These are phyloP conservation scores for Scleroderma bovista DNA, from an alignment of 768 basidiomycete genomes.

Conservation along the genomic window DNA sequence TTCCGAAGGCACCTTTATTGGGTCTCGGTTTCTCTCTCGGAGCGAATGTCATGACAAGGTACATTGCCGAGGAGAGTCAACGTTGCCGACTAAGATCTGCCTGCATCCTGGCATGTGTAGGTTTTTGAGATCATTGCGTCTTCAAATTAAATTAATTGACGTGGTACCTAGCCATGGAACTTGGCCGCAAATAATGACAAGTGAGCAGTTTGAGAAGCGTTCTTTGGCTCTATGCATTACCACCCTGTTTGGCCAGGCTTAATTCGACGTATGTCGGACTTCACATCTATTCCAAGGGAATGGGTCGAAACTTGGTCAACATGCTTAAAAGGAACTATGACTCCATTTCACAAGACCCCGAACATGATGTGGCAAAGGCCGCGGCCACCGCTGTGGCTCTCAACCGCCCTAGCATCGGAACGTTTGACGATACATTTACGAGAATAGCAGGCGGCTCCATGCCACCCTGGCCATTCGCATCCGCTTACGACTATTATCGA, in stretches of 20 bases:
- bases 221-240: constrained; percentile 5
- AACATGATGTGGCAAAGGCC: constrained; percentile 46
- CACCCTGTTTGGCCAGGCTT: constrained; percentile 38
- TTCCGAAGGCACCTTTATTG: constrained; percentile 76
- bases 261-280: constrained; percentile 50
- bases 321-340: constrained; percentile 49
- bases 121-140: constrained; percentile 23
- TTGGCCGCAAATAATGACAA: constrained; percentile 30
- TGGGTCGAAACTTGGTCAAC: constrained; percentile 68
- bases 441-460: constrained; percentile 64
- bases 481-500: constrained; percentile 42
- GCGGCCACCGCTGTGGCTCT: constrained; percentile 40
- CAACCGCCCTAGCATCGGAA: constrained; percentile 48
- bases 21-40: constrained; percentile 94
- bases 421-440: constrained; percentile 62
- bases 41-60: constrained; percentile 85
- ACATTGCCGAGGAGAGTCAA: constrained; percentile 79
- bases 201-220: constrained; percentile 18
- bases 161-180: constrained; percentile 43
- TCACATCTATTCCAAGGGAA: constrained; percentile 67
- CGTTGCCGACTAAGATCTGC: constrained; percentile 57
- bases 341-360: constrained; percentile 44
- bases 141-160: constrained; percentile 7
- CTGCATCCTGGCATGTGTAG: constrained; percentile 70
- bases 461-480: constrained; percentile 46